A percentile compares a stretch with the other conserved stretches of the same genome.
These are phyloP conservation scores for Aspergillus carbonarius DNA, from an alignment of 2,329 filamentous ascomycete species.

Conservation along the genomic window DNA sequence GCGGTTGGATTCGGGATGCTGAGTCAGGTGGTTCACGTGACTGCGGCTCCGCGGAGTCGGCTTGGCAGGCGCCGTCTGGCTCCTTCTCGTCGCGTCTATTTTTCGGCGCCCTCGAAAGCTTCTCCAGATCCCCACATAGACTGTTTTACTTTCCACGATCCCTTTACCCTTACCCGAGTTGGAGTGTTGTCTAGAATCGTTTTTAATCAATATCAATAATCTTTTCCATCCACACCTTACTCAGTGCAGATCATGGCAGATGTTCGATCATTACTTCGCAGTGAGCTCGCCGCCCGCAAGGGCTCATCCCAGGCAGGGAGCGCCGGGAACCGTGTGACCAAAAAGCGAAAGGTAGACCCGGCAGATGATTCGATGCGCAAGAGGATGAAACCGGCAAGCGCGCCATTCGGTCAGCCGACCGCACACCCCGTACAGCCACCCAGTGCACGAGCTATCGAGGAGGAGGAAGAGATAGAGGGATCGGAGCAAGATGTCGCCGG, in stretches of 20 bases:
- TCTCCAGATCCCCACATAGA: conserved; percentile 26
- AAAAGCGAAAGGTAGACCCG: conserved; percentile 57
- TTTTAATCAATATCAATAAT: background rate
- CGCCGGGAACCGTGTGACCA: conserved; percentile 39
- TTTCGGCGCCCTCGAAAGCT: conserved; percentile 17
- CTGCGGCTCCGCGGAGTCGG: conserved; percentile 19
- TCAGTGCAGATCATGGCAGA: conserved; percentile 62
- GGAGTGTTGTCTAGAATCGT: background rate
- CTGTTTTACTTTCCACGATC: conserved; percentile 5
- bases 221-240: background rate
- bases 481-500: conserved; percentile 27
- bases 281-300: conserved; percentile 71
- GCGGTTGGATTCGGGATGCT: conserved; percentile 6
- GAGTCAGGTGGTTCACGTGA: conserved; percentile 23
- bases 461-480: conserved; percentile 28
- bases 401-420: conserved; percentile 32
- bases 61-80: conserved; percentile 23
- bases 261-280: conserved; percentile 74
- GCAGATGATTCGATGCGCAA: conserved; percentile 44
- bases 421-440: conserved; percentile 27
- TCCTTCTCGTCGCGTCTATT: conserved; percentile 21
- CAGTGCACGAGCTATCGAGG: conserved; percentile 24
- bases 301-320: conserved; percentile 59
- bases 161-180: background rate
- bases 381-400: conserved; percentile 40